A percentile compares a stretch with the other conserved stretches of the same genome.
These are phyloP conservation scores for Penicillium psychrosexuale DNA, from an alignment of 2,329 filamentous ascomycete species.

Conservation along the genomic window DNA sequence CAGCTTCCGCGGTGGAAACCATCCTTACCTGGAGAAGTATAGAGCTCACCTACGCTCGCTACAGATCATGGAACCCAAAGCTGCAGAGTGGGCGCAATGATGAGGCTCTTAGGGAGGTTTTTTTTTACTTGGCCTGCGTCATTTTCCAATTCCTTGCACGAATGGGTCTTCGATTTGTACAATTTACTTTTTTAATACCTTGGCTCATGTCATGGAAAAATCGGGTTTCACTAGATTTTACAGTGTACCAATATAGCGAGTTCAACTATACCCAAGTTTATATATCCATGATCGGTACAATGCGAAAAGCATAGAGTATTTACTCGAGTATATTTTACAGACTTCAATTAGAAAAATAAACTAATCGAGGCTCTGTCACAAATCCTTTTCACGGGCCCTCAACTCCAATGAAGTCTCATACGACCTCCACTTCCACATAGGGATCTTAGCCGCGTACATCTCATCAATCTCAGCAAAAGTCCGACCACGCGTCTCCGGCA, in stretches of 20 bases:
- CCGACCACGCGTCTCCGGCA: constrained; percentile 32
- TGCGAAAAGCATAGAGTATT: neutral
- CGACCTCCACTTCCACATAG: constrained; percentile 33
- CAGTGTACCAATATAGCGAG: neutral
- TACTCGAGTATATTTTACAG: neutral
- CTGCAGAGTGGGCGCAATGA: constrained; percentile 20
- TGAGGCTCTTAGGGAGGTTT: neutral
- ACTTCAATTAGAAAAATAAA: neutral
- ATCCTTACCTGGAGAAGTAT: constrained; percentile 36
- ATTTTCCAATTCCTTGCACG: neutral
- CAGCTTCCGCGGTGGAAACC: constrained; percentile 37
- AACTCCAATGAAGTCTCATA: constrained; percentile 27
- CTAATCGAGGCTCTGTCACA: neutral
- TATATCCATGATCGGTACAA: neutral
- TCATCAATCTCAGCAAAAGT: constrained; percentile 37
- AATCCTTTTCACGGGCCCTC: constrained; percentile 7
- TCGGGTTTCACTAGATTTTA: neutral
- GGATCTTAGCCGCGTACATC: constrained; percentile 33
- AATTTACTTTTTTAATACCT: neutral
- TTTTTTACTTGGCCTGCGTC: neutral
- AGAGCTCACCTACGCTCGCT: constrained; percentile 28
- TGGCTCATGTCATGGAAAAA: neutral
- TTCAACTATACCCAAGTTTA: neutral
- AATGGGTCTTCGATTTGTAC: neutral
- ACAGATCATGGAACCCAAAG: constrained; percentile 17